Base-by-base conservation (phyloP, 2,329 filamentous ascomycete genomes). In the Pyricularia sp. region DNA sequence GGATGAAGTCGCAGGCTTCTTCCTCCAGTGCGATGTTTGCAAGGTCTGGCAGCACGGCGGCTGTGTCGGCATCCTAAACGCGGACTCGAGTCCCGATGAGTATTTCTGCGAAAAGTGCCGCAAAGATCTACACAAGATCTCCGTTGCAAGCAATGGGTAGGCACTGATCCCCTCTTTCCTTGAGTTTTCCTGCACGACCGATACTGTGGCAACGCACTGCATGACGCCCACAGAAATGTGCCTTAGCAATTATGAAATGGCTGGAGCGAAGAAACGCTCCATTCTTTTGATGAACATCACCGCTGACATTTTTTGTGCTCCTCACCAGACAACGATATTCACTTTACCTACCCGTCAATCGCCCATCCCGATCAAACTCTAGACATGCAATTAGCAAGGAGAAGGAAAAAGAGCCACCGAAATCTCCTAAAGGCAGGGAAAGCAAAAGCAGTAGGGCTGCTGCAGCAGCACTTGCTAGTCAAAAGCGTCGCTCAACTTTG, bases 41-140 rank as follows among this genome's bases (percentile, higher is more conserved):
- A 96, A 97, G 78, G 95, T 98, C 72, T 99, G 94, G 95, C 95
- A 99, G 79, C 95, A 99, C 78, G 95, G 95, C 75, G 94, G 94
- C 70, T 99, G 95, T 77, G 94, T 99, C 70, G 94, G 95, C 70
- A 97, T 99, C 76, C 93, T 97, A 82, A 95, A 95, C 73, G 94
- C 97, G 79, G 90, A 92, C 73, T 90, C 91, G 78, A 94, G 92
- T 72, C 95, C 95, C 11, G 94, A 98, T 68, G 94, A 98, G 79
- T 99, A 99, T 82, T 99, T 95, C 77, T 99, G 95, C 81, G 95
- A 99, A 81, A 87, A 93, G 78, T 99, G 95, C 81, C 90, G 92
- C 73, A 93, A 93, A 77, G 93, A 97, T 77, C 85, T 97, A 68
- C 95, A 99, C 83, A 93, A 89, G 76, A 90, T 97, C 72, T 90